These are phyloP conservation scores for Smittium mucronatum DNA, from an alignment of 371 early-diverging fungal genomes.

Conservation along the genomic window DNA sequence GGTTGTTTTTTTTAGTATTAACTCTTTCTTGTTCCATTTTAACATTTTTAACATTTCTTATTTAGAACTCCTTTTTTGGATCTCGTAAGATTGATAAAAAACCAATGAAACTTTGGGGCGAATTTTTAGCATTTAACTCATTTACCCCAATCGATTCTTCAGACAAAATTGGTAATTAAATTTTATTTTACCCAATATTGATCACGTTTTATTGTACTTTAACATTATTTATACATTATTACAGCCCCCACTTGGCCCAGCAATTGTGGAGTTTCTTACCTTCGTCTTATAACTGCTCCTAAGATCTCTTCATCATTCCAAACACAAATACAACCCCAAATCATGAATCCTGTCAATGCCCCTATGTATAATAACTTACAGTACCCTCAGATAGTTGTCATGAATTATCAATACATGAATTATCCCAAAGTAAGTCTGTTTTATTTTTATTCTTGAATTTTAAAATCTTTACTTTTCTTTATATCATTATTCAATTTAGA, in stretches of 20 bases:
- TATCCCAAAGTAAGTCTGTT: not conserved
- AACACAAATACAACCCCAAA: not conserved
- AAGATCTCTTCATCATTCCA: no score
- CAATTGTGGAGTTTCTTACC: not conserved
- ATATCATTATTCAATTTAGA: not conserved
- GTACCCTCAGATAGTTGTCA: not conserved
- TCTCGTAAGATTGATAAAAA: constrained; percentile 22
- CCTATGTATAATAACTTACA: not conserved
- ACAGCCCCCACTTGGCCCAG: not conserved
- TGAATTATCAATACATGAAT: constrained; percentile 2
- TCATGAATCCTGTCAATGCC: not conserved
- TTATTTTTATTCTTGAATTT: not conserved
- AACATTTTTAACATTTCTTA: not conserved
- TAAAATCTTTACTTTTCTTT: not conserved
- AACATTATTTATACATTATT: not conserved
- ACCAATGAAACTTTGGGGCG: constrained; percentile 23
- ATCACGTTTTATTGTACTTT: not conserved
- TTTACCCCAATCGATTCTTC: not conserved
- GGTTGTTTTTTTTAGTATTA: no score
- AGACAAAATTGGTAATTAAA: not conserved
- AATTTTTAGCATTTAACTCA: constrained; percentile 10
- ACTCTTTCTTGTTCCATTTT: not conserved
- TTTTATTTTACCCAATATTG: not conserved
- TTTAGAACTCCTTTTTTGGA: constrained; percentile 21
- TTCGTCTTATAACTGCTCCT: not conserved